phyloP scores from a whole-genome alignment of 257 asterid species.

The Solanum arcanum region DNA sequence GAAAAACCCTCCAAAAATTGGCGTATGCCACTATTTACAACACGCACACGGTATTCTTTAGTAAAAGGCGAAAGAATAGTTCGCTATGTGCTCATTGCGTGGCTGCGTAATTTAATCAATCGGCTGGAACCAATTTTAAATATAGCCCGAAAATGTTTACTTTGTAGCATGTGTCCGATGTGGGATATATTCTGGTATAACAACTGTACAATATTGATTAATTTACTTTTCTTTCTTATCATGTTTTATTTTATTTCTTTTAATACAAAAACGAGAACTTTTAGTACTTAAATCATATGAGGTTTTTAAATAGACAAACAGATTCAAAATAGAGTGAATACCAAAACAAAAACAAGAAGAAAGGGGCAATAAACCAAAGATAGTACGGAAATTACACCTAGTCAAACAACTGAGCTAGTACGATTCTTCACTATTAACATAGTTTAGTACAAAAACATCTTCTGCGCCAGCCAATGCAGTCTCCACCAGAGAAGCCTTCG shows the following conservation, averaged over 20 bases:
- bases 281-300: neutral
- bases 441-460: constrained; percentile 18
- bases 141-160: neutral
- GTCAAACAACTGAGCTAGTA: neutral
- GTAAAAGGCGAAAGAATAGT: neutral
- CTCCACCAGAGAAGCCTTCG: constrained; percentile 17
- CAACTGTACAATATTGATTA: neutral
- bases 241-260: neutral
- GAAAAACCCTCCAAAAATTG: neutral
- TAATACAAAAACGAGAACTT: too few relatives aligned
- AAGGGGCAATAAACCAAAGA: neutral
- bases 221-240: too few relatives aligned
- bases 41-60: neutral
- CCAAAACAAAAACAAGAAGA: neutral
- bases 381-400: neutral
- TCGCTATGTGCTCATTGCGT: neutral
- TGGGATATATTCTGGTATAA: neutral
- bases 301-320: too few relatives aligned
- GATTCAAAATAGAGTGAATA: neutral
- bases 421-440: neutral
- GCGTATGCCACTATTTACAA: neutral
- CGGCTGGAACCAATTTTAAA: neutral
- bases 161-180: neutral
- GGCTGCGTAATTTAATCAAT: fast-evolving
- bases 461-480: constrained; percentile 9